A percentile compares a stretch with the other conserved stretches of the same genome.
phyloP scores from a whole-genome alignment of 805 yeast species.

The Saitoella complicata region DNA sequence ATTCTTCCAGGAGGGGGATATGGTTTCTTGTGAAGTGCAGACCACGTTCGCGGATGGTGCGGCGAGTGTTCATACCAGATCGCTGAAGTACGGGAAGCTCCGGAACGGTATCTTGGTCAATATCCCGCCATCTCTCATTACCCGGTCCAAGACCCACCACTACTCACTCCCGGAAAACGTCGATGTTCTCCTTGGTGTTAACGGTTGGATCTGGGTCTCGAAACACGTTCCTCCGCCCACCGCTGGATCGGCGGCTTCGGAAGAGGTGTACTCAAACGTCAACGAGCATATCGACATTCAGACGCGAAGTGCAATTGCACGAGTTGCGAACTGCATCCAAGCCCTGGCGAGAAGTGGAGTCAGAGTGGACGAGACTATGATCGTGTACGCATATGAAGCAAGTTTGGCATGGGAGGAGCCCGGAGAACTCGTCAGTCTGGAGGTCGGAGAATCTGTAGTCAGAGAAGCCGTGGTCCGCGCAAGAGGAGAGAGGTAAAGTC shows the following conservation, averaged over 20 bases:
- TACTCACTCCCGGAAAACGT: constrained; percentile 89
- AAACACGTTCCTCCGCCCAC: constrained; percentile 24
- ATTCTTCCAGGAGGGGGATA: constrained; percentile 87
- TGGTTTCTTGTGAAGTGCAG: constrained; percentile 86
- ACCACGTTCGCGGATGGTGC: constrained; percentile 75
- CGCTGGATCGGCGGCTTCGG: constrained; percentile 81
- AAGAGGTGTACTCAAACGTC: constrained; percentile 86
- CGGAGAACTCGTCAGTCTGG: constrained; percentile 26
- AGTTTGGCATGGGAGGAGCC: constrained; percentile 59
- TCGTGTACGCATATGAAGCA: constrained; percentile 74
- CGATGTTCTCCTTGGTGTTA: constrained; percentile 78
- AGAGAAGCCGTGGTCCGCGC: too few relatives aligned
- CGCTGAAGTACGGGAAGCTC: constrained; percentile 85
- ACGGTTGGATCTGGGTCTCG: constrained; percentile 86
- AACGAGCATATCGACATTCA: constrained; percentile 48
- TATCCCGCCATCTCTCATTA: constrained; percentile 69
- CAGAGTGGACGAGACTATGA: constrained; percentile 70
- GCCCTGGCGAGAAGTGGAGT: constrained; percentile 73
- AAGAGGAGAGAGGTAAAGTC: too few relatives aligned
- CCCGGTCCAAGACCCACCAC: constrained; percentile 75
- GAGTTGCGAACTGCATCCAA: constrained; percentile 71
- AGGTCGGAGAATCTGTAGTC: too few relatives aligned
- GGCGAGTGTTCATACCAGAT: constrained; percentile 88
- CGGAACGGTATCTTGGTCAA: constrained; percentile 73
- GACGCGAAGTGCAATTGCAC: constrained; percentile 55